phyloP scores from a whole-genome alignment of 1,284 basidiomycete genomes.

The Mycosarcoma maydis region DNA sequence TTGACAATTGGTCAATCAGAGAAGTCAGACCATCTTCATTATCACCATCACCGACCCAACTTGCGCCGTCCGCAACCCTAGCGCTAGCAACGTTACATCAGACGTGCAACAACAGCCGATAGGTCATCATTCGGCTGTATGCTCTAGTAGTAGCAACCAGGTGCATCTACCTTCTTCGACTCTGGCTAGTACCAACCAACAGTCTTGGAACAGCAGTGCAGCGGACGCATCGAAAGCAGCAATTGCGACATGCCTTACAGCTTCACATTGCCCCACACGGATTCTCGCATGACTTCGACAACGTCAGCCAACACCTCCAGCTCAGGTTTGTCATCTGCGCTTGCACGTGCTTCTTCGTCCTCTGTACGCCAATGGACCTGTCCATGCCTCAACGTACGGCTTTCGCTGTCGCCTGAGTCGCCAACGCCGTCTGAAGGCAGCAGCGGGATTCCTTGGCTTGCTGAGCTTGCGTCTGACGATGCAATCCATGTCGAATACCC shows the following conservation, averaged over 20 bases:
- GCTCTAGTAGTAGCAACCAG: background rate
- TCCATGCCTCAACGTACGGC: slow-evolving; percentile 43
- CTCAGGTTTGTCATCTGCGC: slow-evolving; percentile 25
- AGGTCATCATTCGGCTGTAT: background rate
- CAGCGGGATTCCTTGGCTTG: slow-evolving; percentile 20
- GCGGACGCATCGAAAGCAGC: background rate
- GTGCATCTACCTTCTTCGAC: background rate
- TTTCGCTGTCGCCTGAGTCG: slow-evolving; percentile 17
- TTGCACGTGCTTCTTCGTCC: slow-evolving; percentile 8
- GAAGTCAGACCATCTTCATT: too few relatives aligned
- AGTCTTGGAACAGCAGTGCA: background rate
- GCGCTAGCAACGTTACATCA: background rate
- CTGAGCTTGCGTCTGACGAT: slow-evolving; percentile 32
- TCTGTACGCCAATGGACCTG: slow-evolving; percentile 38
- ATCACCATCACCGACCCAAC: background rate
- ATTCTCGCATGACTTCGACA: slow-evolving; percentile 3
- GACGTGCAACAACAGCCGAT: background rate
- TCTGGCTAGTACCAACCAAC: background rate
- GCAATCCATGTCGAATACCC: slow-evolving; percentile 38
- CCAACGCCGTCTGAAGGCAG: background rate
- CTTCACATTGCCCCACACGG: slow-evolving; percentile 3
- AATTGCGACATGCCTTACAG: slow-evolving; percentile 13
- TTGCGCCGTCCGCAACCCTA: background rate
- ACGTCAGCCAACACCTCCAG: background rate
- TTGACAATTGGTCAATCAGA: too few relatives aligned